Conservation (phyloP, 2,329 filamentous ascomycete genomes). For the Clarireedia hainanense region DNA sequence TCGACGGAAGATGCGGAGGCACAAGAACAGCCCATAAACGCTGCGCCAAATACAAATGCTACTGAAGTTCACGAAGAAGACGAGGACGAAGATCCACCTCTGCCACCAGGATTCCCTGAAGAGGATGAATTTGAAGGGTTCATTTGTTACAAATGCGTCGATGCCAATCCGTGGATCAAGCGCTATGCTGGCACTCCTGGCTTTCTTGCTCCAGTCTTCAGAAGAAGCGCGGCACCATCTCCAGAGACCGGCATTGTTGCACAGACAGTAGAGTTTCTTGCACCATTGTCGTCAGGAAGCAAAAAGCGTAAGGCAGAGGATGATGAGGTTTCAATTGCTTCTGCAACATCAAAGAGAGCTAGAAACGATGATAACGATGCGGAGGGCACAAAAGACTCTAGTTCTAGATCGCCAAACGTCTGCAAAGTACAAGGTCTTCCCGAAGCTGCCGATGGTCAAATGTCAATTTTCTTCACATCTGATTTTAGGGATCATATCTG, state of each 20-base stretch:
- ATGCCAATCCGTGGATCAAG: slow-evolving; percentile 86
- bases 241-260: slow-evolving; percentile 23
- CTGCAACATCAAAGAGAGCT: slow-evolving; percentile 42
- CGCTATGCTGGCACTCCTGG: slow-evolving; percentile 71
- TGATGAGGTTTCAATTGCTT: slow-evolving; percentile 29
- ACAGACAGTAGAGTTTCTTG: slow-evolving; percentile 18
- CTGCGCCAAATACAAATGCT: slow-evolving; percentile 17
- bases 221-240: slow-evolving; percentile 29
- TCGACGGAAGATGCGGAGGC: slow-evolving; percentile 14
- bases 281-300: slow-evolving; percentile 20
- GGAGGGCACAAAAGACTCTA: neutral
- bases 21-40: slow-evolving; percentile 4
- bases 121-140: slow-evolving; percentile 88
- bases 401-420: slow-evolving; percentile 11
- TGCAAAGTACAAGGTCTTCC: slow-evolving; percentile 60
- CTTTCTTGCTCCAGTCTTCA: slow-evolving; percentile 68
- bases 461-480: slow-evolving; percentile 77
- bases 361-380: slow-evolving; percentile 27
- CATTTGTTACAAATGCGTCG: slow-evolving; percentile 89
- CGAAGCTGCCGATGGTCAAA: slow-evolving; percentile 43
- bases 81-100: slow-evolving; percentile 50
- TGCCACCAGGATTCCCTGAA: slow-evolving; percentile 77
- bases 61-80: slow-evolving; percentile 32
- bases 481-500: slow-evolving; percentile 78
- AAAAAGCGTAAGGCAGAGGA: slow-evolving; percentile 62